A percentile compares a stretch with the other conserved stretches of the same genome.
These are phyloP conservation scores for baker's yeast (Saccharomyces cerevisiae) DNA, from an alignment of 805 yeast genomes.

Conservation along the genomic window DNA sequence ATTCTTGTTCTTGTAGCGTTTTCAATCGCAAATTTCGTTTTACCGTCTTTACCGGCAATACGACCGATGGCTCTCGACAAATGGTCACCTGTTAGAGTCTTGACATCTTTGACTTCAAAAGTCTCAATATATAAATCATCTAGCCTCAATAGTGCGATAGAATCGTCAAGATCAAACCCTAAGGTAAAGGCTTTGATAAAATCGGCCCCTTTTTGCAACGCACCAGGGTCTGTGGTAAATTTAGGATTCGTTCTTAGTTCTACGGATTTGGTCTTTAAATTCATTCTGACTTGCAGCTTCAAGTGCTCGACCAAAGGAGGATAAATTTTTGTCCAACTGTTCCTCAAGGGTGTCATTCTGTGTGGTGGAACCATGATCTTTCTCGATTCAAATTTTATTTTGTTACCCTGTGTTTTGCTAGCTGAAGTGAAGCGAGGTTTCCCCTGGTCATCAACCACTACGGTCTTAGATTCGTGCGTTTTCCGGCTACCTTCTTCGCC, in stretches of 20 bases:
- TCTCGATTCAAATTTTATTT: slow-evolving; percentile 75
- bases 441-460: slow-evolving; percentile 65
- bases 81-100: slow-evolving; percentile 92
- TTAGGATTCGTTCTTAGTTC: slow-evolving; percentile 76
- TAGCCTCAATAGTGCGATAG: slow-evolving; percentile 85
- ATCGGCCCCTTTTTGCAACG: slow-evolving; percentile 96
- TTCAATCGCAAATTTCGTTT: slow-evolving; percentile 96
- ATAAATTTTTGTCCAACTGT: slow-evolving; percentile 86
- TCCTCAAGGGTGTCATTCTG: slow-evolving; percentile 88
- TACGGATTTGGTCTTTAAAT: slow-evolving; percentile 75
- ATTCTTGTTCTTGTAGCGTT: slow-evolving; percentile 97
- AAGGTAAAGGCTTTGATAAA: slow-evolving; percentile 90
- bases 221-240: slow-evolving; percentile 82
- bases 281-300: slow-evolving; percentile 94
- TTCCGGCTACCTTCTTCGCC: slow-evolving; percentile 15
- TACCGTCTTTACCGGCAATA: slow-evolving; percentile 99
- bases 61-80: slow-evolving; percentile 97
- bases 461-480: slow-evolving; percentile 25
- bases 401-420: slow-evolving; percentile 45
- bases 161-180: slow-evolving; percentile 95
- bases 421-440: slow-evolving; percentile 80
- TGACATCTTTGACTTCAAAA: slow-evolving; percentile 93
- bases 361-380: slow-evolving; percentile 95
- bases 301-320: slow-evolving; percentile 94
- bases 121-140: slow-evolving; percentile 96